Evolutionary conservation across 176 grass and related monocot species (phyloP), one percentile per base, ranked within the genome.

Genomic region (Cocos nucifera): DNA sequence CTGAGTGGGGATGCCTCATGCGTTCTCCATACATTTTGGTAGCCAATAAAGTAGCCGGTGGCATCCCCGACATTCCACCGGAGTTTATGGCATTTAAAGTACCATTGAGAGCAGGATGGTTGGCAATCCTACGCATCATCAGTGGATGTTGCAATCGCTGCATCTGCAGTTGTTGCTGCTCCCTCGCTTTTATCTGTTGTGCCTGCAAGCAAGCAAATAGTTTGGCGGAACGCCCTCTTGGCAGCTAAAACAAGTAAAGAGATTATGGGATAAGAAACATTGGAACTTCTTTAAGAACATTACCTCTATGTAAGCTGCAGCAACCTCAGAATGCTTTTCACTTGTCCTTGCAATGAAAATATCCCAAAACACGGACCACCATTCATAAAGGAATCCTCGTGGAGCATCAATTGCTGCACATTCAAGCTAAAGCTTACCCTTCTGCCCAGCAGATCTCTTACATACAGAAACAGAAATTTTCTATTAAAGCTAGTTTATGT

Each of bases 331-430:
- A 27, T 49, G 65, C 29, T 74, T 83, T 23, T 83, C 80, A 59
- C 72, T 74, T 20, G 81, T 74, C 69, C 81, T 83, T 53, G 81
- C 75, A 49, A 81, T 73, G 59, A 85, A 89, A 62, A 89, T 85
- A 69, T 89, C 86, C 86, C 81, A 85, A 69, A 89, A 89, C 22
- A 89, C 80, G 53, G 86, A 89, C 86, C 86, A 89, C 86, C 86
- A 89, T 59, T 89, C 81, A 30, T 85, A 89, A 49, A 89, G 81
- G 71, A 89, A 89, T 14, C 86, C 81, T 24, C 81, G 78, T 4
- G 86, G 86, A 54, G 86, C 81, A 60, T 89, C 86, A 73, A 85
- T 85, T 3, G 86, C 81, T 83, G 70, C 59, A 55, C 5, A 60
- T 19, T 4, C 21, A 22, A 3, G 14, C 35, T 44, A 44, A 12